Conservation (phyloP, 2,329 filamentous ascomycete species). For the Beauveria sp. region DNA sequence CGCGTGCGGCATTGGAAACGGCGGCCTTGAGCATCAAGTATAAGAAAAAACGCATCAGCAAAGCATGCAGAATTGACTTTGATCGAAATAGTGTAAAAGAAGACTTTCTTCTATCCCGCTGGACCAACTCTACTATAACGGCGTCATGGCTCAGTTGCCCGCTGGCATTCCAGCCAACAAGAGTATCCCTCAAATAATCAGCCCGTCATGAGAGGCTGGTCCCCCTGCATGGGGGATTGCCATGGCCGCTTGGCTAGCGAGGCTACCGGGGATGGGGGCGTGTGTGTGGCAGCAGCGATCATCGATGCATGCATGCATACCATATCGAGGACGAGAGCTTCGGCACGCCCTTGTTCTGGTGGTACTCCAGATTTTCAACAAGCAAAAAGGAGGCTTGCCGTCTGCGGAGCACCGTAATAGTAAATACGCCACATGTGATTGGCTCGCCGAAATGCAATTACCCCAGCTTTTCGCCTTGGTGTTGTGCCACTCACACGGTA, state of each 20-base stretch:
- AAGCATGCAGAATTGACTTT: too few relatives aligned
- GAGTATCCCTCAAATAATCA: background rate
- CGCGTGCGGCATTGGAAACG: too few relatives aligned
- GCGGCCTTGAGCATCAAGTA: too few relatives aligned
- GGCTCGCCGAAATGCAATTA: background rate
- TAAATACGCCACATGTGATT: background rate
- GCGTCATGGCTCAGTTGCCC: background rate
- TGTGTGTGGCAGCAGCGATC: background rate
- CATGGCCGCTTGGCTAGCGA: background rate
- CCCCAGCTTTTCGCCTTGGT: background rate
- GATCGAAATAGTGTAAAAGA: too few relatives aligned
- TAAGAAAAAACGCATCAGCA: too few relatives aligned
- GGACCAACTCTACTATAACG: background rate
- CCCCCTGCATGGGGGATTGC: background rate
- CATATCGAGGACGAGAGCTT: background rate
- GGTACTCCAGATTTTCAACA: background rate
- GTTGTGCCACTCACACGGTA: background rate
- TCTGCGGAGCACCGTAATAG: background rate
- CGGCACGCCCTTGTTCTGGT: background rate
- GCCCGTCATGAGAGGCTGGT: constrained; percentile 1
- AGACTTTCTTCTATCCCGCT: too few relatives aligned
- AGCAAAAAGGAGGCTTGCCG: background rate
- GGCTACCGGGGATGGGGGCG: background rate
- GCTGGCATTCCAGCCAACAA: background rate
- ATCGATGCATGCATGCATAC: background rate